Evolutionary conservation across 495 filamentous ascomycete genomes (phyloP), one percentile per base, ranked within the genome.

Genomic region (Polyplosphaeria fusca): DNA sequence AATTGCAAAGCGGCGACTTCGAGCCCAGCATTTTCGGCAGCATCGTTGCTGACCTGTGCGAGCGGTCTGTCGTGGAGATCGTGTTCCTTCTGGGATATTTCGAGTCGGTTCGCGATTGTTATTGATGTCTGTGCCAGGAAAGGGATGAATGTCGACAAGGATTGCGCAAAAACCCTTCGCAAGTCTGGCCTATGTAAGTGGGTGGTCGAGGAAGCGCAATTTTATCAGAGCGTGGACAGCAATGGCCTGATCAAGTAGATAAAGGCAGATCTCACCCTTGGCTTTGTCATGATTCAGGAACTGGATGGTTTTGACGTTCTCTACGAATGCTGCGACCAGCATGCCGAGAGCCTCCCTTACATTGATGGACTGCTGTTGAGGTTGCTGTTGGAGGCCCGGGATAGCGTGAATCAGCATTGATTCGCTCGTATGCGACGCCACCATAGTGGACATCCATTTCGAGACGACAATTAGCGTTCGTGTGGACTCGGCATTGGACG

Each of bases 311-410:
- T 67, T 65, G 18, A 63, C 69, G 44, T 80, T 85, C 44, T 81
- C 80, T 25, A 72, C 71, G 1, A 80, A 68, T 1, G 70, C 68
- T 4, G 78, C 53, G 1, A 81, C 55, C 2, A 84, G 66, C 48
- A 75, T 69, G 4, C 79, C 77, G 23, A 88, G 75, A 4, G 81
- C 81, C 25, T 79, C 77, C 20, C 80, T 69, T 1, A 80, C 70
- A 43, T 73, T 77, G 65, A 81, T 74, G 30, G 82, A 75, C 19
- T 77, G 72, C 25, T 70, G 70, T 3, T 68, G 70, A 9, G 72
- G 69, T 19, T 72, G 68, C 22, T 64, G 61, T 20, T 59, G 51
- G n/a, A 59, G 46, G 4, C 64, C 61, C 9, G 56, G 68, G 41
- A 74, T 73, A 16, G 49, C 59, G 20, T 74, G 64, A 30, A 75